phyloP scores from a whole-genome alignment of 768 basidiomycete genomes.

The Holtermanniella nyarrowii region DNA sequence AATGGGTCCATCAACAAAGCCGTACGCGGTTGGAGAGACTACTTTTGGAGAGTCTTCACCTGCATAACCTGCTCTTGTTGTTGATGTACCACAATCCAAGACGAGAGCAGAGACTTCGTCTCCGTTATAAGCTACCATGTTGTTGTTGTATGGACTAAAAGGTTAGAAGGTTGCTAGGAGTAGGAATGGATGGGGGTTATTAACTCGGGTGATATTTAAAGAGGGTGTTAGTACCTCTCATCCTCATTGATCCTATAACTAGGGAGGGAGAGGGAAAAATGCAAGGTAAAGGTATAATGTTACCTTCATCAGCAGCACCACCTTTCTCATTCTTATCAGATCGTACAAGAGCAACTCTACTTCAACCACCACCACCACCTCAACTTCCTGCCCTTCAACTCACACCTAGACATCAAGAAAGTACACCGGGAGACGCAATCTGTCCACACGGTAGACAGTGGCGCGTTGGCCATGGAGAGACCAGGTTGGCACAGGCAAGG shows the following conservation, averaged over 20 bases:
- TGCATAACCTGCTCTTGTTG: conserved; percentile 88
- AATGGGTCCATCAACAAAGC: conserved; percentile 48
- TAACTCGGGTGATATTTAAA: too few relatives aligned
- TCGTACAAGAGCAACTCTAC: conserved; percentile 1
- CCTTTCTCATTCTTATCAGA: conserved; percentile 3
- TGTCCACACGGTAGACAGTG: conserved; percentile 31
- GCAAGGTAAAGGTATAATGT: not conserved
- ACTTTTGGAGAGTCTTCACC: conserved; percentile 94
- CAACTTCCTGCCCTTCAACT: conserved; percentile 27
- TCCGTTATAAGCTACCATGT: conserved; percentile 45
- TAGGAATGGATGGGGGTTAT: too few relatives aligned
- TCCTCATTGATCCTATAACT: too few relatives aligned
- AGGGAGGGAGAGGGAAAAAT: too few relatives aligned
- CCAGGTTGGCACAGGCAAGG: conserved; percentile 9
- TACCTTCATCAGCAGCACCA: conserved; percentile 1
- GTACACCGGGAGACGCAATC: conserved; percentile 20
- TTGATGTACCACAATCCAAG: conserved; percentile 82
- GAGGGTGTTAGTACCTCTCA: too few relatives aligned
- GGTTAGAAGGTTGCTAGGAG: too few relatives aligned
- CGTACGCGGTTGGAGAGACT: conserved; percentile 80
- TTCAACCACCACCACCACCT: conserved; percentile 26
- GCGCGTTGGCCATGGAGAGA: conserved; percentile 23
- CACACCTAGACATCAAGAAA: conserved; percentile 27
- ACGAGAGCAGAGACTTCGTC: conserved; percentile 97
- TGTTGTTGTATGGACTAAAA: conserved; percentile 4